phyloP scores from a whole-genome alignment of 2,329 filamentous ascomycete genomes.

The Penicillium corylophilum region DNA sequence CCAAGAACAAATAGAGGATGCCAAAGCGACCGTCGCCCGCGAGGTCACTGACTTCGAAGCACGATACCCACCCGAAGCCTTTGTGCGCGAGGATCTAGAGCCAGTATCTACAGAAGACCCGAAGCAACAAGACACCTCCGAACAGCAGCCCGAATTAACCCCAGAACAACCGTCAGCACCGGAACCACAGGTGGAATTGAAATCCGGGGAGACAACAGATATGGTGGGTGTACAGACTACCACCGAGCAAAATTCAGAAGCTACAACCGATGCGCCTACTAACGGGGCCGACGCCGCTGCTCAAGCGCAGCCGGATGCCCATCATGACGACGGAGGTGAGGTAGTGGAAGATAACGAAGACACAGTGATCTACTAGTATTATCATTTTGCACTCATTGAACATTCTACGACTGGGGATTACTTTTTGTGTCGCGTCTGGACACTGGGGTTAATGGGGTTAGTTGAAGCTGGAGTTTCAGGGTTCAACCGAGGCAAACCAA shows the following conservation, averaged over 20 bases:
- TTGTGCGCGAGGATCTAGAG: constrained; percentile 17
- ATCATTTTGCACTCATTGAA: neutral
- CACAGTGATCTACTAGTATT: constrained; percentile 75
- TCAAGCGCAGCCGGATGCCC: constrained; percentile 42
- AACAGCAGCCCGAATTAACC: constrained; percentile 10
- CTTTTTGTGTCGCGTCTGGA: neutral
- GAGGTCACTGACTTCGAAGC: constrained; percentile 65
- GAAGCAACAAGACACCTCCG: constrained; percentile 27
- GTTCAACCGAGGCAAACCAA: constrained; percentile 15
- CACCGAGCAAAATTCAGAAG: constrained; percentile 14
- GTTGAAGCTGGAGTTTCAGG: neutral
- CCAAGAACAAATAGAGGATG: constrained; percentile 66
- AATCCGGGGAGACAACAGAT: constrained; percentile 40
- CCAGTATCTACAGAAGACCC: constrained; percentile 12
- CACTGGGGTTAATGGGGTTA: too few species aligned
- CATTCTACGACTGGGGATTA: neutral
- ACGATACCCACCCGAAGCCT: constrained; percentile 40
- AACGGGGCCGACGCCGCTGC: constrained; percentile 32
- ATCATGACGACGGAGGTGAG: constrained; percentile 70
- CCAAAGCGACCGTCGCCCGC: constrained; percentile 61
- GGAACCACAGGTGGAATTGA: constrained; percentile 16
- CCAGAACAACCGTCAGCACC: constrained; percentile 21
- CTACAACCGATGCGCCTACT: constrained; percentile 26
- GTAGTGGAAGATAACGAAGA: constrained; percentile 85
- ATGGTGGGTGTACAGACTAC: constrained; percentile 27